These are phyloP conservation scores for Zasmidium angulare DNA, from an alignment of 2,329 filamentous ascomycete genomes.

Conservation along the genomic window DNA sequence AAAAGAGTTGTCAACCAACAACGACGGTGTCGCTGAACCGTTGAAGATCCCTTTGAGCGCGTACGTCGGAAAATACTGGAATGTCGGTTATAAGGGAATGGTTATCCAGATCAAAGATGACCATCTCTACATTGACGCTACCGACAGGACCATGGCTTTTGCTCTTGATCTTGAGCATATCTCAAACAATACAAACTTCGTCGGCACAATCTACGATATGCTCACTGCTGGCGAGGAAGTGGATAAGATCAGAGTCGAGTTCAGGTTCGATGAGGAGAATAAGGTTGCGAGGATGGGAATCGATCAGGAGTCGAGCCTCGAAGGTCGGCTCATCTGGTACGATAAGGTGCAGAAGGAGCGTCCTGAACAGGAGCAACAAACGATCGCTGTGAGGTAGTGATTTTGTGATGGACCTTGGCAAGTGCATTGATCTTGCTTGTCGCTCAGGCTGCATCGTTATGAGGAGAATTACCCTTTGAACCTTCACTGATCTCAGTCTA, in stretches of 20 bases:
- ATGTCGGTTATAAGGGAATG: slow-evolving; percentile 32
- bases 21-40: slow-evolving; percentile 10
- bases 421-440: too few species aligned
- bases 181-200: slow-evolving; percentile 27
- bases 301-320: background rate
- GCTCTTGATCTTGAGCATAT: slow-evolving; percentile 36
- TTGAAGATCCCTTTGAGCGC: slow-evolving; percentile 19
- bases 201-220: slow-evolving; percentile 10
- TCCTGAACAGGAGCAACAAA: background rate
- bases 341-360: background rate
- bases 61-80: slow-evolving; percentile 29
- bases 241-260: background rate
- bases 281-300: background rate
- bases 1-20: slow-evolving; percentile 12
- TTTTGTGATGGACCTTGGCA: too few species aligned
- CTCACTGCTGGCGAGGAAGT: background rate
- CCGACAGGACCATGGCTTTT: slow-evolving; percentile 35
- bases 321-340: background rate
- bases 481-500: too few species aligned
- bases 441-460: too few species aligned
- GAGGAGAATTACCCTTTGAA: too few species aligned
- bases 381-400: background rate
- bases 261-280: background rate
- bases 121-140: slow-evolving; percentile 34
- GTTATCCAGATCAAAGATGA: slow-evolving; percentile 28